Evolutionary conservation across 768 basidiomycete species (phyloP), one percentile per base, ranked within the genome.

Genomic region (Lentinula boryana): DNA sequence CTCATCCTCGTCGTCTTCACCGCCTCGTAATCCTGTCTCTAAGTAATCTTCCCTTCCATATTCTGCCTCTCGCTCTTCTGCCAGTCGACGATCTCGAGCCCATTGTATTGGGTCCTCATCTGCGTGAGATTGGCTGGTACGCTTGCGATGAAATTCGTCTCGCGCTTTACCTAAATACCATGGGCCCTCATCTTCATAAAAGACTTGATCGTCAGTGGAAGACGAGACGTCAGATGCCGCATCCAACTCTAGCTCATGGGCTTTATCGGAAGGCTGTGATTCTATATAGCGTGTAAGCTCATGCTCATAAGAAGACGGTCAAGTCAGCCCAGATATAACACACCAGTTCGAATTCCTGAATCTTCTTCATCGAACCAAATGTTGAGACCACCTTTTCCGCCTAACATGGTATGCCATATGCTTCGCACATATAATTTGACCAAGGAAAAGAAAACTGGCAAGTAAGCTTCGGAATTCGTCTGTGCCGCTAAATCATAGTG

Each of bases 401-500:
- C 90, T 68, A 78, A 82, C 8, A 92, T 68, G 9, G 87, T 89
- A 67, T 92, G 84, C 90, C 91, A 95, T 54, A 93, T 74, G 67
- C 93, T 95, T 16, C 88, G 85, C 8, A 84, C 70, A 69, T 98
- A 91, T 32, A 99, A 74, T 69, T 91, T 93, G 55, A 84, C 74
- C 41, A 98, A 76, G 2, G 93, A 95, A 18, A 98, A 74, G 31
- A 84, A 72, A 50, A 97, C 91, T 0, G 96, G 95, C 23, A 98
- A 75, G 69, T 92, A 94, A 0, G 95, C 95, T 68, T 98, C 95
- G 44, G 77, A 69, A 67, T 95, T 95, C 4, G 91, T 92, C 64
- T 95, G 93, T 46, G 91, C 72, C 4, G 95, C 93, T 58, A 88
- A 73, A 70, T 98, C 97, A 71, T 98, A 98, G 70, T 95, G 90